Conservation (phyloP, 2,329 filamentous ascomycete genomes). For the Pseudogymnoascus sp. region DNA sequence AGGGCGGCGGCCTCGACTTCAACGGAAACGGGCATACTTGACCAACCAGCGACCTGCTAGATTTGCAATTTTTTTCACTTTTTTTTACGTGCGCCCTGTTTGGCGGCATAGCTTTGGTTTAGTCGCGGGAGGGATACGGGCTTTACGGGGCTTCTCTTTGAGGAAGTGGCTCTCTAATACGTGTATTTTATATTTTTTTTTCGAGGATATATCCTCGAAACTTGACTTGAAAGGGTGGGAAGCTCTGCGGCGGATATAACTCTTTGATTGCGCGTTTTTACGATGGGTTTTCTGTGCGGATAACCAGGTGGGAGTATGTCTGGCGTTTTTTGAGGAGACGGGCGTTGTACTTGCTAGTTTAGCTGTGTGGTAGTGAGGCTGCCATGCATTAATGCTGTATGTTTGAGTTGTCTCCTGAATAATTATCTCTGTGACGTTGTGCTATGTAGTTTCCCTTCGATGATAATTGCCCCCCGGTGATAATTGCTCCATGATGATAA, state of each 20-base stretch:
- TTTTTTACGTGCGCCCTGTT: background rate
- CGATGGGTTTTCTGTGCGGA: background rate
- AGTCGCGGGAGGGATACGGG: background rate
- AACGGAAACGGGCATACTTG: slow-evolving; percentile 6
- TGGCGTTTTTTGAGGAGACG: slow-evolving; percentile 3
- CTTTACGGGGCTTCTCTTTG: background rate
- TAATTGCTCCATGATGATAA: background rate
- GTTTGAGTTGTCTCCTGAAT: background rate
- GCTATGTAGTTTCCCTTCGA: too few species aligned
- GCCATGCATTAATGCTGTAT: slow-evolving; percentile 2
- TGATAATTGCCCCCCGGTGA: too few species aligned
- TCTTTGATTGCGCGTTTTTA: background rate
- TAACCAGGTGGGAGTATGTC: background rate
- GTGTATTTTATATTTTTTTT: background rate
- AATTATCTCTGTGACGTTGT: background rate
- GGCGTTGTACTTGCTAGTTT: slow-evolving; percentile 8
- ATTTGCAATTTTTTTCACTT: background rate
- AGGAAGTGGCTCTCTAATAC: background rate
- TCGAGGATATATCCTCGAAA: background rate
- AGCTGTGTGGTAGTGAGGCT: background rate
- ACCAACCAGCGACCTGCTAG: background rate
- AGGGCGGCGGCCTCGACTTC: slow-evolving; percentile 14
- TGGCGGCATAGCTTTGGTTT: slow-evolving; percentile 5
- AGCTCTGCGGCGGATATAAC: background rate
- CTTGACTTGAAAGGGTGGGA: background rate